Conservation (phyloP, 1,139 yeast species). For the Keqinozyma sinolaborantium region DNA sequence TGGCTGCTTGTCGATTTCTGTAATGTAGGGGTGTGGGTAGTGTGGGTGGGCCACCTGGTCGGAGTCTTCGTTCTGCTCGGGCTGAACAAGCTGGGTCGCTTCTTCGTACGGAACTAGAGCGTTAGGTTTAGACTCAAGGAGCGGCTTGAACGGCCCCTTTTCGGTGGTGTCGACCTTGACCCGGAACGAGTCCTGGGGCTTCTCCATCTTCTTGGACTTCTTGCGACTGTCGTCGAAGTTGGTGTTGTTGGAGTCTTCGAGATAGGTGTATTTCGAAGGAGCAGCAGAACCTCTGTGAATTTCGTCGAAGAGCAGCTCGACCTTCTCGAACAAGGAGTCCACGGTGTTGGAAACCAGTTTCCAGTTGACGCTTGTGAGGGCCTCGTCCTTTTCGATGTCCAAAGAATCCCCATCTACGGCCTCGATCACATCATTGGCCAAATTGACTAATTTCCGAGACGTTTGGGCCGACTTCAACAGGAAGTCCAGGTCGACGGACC, state of each 20-base stretch:
- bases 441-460: constrained; percentile 41
- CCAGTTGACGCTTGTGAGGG: constrained; percentile 47
- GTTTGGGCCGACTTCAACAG: constrained; percentile 39
- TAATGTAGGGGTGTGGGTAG: constrained; percentile 77
- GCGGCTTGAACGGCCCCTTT: constrained; percentile 71
- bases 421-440: constrained; percentile 52
- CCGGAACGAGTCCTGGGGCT: constrained; percentile 71
- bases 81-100: constrained; percentile 33
- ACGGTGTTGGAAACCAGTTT: constrained; percentile 56
- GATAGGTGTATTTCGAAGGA: constrained; percentile 34
- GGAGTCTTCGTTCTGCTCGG: constrained; percentile 27
- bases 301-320: constrained; percentile 59
- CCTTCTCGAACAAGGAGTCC: constrained; percentile 71
- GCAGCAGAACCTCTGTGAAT: constrained; percentile 11
- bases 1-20: constrained; percentile 68
- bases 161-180: constrained; percentile 66
- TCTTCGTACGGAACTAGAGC: constrained; percentile 55
- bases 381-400: constrained; percentile 35
- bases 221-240: constrained; percentile 27
- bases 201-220: constrained; percentile 45
- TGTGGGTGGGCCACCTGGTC: constrained; percentile 50
- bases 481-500: constrained; percentile 58
- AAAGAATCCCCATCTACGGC: constrained; percentile 21
- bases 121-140: constrained; percentile 68
- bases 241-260: constrained; percentile 39